Evolutionary conservation across 345 rosid species (phyloP), one percentile per base, ranked within the genome.

Genomic region (Bruguiera sexangula): DNA sequence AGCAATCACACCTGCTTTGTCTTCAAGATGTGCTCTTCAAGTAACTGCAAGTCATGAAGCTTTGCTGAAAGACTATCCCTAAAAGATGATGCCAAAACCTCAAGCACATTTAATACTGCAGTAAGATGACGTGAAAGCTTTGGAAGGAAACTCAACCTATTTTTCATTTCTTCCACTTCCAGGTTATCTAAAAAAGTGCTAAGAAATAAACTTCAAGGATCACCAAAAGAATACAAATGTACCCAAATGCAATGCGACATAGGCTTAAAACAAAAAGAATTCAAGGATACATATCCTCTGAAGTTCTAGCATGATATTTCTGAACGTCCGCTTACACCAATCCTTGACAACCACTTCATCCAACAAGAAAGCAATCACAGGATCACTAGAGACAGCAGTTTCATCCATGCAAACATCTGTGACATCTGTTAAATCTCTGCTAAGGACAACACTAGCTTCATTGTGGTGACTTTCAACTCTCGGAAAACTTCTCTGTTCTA

Each of bases 331-430:
- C 84, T 89, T 92, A 85, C 95, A 93, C 99, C 98, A 96, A 73
- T 96, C 97, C 87, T 96, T 96, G 74, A 96, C 87, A 68, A 90
- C 98, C 73, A 88, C 97, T 85, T 96, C 99, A 86, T 96, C 99
- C 84, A 96, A 78, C 96, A 92, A 84, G 95, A 89, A 90, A 37
- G 99, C 91, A 76, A 86, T 78, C 72, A 89, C 88, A 50, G 96
- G 98, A 80, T 96, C 97, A 65, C 97, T 96, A 62, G 99, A 96
- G 68, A 96, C 97, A 37, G 99, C 98, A 81, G 83, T 82, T 86
- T 96, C 99, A 72, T 96, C 98, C 98, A 96, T 90, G 76, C 98
- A 92, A 60, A 92, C 92, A 81, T 92, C 91, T 60, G 91, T 89
- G 62, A 96, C 84, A 85, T 96, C 99, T 96, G 80, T 83, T 63